These are phyloP conservation scores for Wickerhamiella musiphila DNA, from an alignment of 805 yeast genomes.

Conservation along the genomic window DNA sequence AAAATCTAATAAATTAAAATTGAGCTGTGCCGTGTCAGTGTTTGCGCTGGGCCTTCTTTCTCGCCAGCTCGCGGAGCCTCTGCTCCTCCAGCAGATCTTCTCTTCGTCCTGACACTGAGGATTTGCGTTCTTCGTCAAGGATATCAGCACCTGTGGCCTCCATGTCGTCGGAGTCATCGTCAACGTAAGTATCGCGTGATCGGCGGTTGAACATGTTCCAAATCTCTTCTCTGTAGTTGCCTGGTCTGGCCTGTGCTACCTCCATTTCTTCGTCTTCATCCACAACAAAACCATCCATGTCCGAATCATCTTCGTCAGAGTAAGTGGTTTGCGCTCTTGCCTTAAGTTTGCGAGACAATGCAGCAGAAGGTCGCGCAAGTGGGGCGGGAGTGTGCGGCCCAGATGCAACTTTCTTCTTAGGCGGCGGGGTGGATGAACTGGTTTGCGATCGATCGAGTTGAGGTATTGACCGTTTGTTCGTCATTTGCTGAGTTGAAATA, in stretches of 20 bases:
- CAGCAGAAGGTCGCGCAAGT: constrained; percentile 13
- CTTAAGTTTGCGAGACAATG: constrained; percentile 6
- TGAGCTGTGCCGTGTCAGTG: background rate
- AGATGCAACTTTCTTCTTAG: too few relatives aligned
- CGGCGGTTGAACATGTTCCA: constrained; percentile 65
- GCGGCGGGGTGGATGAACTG: too few relatives aligned
- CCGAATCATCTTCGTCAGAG: constrained; percentile 27
- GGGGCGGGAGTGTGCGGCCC: constrained; percentile 11
- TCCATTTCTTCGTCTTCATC: constrained; percentile 33
- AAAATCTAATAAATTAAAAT: background rate
- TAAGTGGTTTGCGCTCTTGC: constrained; percentile 5
- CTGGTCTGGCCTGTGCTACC: constrained; percentile 17
- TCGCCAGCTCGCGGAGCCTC: constrained; percentile 29
- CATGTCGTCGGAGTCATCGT: constrained; percentile 50
- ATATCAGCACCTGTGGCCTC: constrained; percentile 90
- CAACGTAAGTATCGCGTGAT: constrained; percentile 32
- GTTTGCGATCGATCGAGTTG: too few relatives aligned
- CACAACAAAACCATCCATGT: constrained; percentile 40
- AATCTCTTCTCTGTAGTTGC: constrained; percentile 67
- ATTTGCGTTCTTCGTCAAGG: constrained; percentile 59
- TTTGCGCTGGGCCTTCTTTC: constrained; percentile 24
- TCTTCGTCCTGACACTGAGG: constrained; percentile 46
- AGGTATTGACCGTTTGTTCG: too few relatives aligned
- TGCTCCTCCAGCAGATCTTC: constrained; percentile 61
- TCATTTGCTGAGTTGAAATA: too few relatives aligned